A percentile compares a stretch with the other conserved stretches of the same genome.
These are phyloP conservation scores for Cynanchum wilfordii DNA, from an alignment of 257 asterid species.

Conservation along the genomic window DNA sequence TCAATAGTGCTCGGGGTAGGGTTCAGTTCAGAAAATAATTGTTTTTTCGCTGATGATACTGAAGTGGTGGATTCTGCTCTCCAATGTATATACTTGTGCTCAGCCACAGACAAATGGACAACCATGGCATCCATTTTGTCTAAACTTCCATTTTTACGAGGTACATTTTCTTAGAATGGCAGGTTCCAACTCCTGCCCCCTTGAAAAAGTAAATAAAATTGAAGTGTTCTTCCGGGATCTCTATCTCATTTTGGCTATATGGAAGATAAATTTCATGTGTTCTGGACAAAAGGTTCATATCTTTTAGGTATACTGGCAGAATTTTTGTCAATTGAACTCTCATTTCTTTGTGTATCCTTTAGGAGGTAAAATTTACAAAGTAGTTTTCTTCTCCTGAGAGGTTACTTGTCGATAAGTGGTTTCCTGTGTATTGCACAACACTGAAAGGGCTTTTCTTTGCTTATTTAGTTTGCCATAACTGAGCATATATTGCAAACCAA, in stretches of 20 bases:
- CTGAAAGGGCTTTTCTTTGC: background rate
- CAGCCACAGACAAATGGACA: constrained; percentile 76
- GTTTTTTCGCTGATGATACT: constrained; percentile 56
- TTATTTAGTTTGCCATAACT: background rate
- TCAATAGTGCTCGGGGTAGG: constrained; percentile 73
- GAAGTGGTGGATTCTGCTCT: constrained; percentile 77
- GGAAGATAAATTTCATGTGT: background rate
- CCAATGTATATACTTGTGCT: constrained; percentile 75
- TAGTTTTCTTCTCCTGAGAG: background rate
- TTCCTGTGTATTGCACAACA: background rate
- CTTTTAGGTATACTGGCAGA: background rate
- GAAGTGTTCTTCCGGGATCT: background rate
- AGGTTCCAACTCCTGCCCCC: background rate
- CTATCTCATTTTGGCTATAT: background rate
- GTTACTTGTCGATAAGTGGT: background rate
- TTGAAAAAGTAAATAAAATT: background rate
- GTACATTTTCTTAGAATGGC: constrained; percentile 37
- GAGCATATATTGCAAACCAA: background rate
- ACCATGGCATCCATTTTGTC: constrained; percentile 76
- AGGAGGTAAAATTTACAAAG: background rate
- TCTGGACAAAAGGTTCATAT: background rate
- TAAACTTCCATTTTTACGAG: constrained; percentile 61
- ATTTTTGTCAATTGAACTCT: background rate
- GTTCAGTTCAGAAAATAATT: constrained; percentile 36
- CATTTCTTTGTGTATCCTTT: background rate